phyloP scores from a whole-genome alignment of 148 eudicot genomes.

The Nyssa sinensis region DNA sequence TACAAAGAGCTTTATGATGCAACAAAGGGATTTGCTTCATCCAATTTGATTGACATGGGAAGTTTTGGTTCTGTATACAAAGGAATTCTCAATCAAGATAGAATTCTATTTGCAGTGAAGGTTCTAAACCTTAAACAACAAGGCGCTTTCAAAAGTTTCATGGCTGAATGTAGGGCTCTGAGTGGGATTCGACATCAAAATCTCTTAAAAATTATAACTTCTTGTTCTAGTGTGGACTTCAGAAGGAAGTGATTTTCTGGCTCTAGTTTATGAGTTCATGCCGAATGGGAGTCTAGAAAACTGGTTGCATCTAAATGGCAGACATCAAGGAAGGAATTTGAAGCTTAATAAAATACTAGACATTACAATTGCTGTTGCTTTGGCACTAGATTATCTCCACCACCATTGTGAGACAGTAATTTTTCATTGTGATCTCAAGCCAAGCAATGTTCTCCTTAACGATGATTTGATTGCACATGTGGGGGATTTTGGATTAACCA shows the following conservation, averaged over 20 bases:
- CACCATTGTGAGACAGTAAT: neutral
- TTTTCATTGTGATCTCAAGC: neutral
- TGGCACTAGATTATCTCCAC: too few species aligned
- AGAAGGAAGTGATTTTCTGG: neutral
- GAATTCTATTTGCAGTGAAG: neutral
- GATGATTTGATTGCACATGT: too few species aligned
- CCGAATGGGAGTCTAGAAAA: neutral
- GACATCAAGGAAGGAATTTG: neutral
- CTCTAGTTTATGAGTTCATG: neutral
- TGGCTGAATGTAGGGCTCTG: neutral
- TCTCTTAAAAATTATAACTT: neutral
- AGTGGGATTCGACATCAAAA: neutral
- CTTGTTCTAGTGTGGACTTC: neutral
- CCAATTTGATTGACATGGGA: too few species aligned
- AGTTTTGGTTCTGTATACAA: too few species aligned
- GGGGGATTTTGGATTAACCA: too few species aligned
- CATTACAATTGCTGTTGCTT: neutral
- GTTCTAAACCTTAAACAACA: neutral
- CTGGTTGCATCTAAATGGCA: neutral
- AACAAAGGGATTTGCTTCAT: too few species aligned
- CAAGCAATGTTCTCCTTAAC: too few species aligned
- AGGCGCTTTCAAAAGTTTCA: neutral
- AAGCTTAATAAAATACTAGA: neutral
- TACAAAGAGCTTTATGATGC: too few species aligned
- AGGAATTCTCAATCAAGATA: neutral